phyloP scores from a whole-genome alignment of 768 basidiomycete genomes.

The Boletus sp. region DNA sequence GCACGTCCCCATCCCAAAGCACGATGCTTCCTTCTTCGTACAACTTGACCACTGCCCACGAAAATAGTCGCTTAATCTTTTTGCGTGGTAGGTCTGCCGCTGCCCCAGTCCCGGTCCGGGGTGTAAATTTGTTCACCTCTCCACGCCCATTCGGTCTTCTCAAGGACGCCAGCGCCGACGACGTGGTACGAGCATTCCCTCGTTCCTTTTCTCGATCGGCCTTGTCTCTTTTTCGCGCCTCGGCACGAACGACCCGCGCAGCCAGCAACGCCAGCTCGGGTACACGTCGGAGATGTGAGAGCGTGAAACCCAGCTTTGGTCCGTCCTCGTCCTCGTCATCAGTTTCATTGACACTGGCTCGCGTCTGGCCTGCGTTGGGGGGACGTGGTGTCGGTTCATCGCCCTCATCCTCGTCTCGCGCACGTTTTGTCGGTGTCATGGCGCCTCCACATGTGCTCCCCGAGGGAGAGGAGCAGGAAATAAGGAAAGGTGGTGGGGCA shows the following conservation, averaged over 20 bases:
- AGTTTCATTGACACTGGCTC: neutral
- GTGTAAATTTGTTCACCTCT: neutral
- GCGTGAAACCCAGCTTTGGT: conserved; percentile 51
- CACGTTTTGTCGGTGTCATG: conserved; percentile 36
- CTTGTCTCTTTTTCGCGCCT: conserved; percentile 51
- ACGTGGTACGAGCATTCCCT: neutral
- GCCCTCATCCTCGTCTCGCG: conserved; percentile 6
- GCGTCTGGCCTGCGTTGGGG: neutral
- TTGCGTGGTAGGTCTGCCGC: conserved; percentile 25
- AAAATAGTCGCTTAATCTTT: conserved; percentile 69
- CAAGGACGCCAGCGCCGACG: neutral
- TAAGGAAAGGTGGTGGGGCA: conserved; percentile 25
- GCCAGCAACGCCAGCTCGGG: conserved; percentile 70
- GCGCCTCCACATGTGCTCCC: conserved; percentile 1
- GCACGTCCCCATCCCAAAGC: conserved; percentile 65
- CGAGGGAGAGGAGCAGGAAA: neutral
- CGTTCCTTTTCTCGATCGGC: conserved; percentile 43
- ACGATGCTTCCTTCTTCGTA: conserved; percentile 73
- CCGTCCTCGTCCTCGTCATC: neutral
- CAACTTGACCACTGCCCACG: conserved; percentile 60
- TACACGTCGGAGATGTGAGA: conserved; percentile 75
- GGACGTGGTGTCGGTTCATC: conserved; percentile 18
- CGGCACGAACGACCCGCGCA: conserved; percentile 60
- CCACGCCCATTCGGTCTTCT: neutral
- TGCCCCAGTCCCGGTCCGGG: neutral